Evolutionary conservation across 805 yeast species (phyloP).

Genomic region (Nadsonia fulvescens): DNA sequence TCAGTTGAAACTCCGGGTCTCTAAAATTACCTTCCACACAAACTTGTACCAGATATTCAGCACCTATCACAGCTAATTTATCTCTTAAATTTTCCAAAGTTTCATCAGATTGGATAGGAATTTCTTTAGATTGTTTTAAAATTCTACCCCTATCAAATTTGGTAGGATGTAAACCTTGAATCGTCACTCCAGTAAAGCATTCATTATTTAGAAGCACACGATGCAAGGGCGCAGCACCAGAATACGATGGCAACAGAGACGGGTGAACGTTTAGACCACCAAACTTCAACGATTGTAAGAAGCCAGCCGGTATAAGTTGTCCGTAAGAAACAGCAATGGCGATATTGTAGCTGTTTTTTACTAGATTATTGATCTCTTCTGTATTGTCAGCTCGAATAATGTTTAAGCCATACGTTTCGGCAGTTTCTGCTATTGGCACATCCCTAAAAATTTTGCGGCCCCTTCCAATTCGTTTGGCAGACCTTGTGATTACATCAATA

Average conservation of each 20-base stretch:
- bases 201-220: slow-evolving; percentile 52
- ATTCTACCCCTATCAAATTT: slow-evolving; percentile 69
- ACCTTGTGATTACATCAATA: slow-evolving; percentile 46
- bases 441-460: slow-evolving; percentile 28
- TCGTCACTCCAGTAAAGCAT: slow-evolving; percentile 56
- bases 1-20: slow-evolving; percentile 2
- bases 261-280: slow-evolving; percentile 91
- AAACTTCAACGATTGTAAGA: slow-evolving; percentile 29
- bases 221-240: slow-evolving; percentile 87
- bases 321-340: slow-evolving; percentile 93
- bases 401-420: slow-evolving; percentile 6
- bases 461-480: slow-evolving; percentile 49
- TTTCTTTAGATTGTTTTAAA: slow-evolving; percentile 34
- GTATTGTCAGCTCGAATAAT: slow-evolving; percentile 11
- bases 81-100: slow-evolving; percentile 28
- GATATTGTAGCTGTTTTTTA: slow-evolving; percentile 27
- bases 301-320: slow-evolving; percentile 46
- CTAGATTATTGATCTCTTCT: slow-evolving; percentile 10
- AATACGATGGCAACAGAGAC: slow-evolving; percentile 56
- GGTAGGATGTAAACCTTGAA: slow-evolving; percentile 80
- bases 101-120: slow-evolving; percentile 26
- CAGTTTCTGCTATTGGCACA: slow-evolving; percentile 24
- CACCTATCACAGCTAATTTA: slow-evolving; percentile 44
- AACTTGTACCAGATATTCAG: slow-evolving; percentile 31
- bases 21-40: slow-evolving; percentile 21